Conservation (phyloP, 1,284 basidiomycete species). For the Takashimella koratensis region DNA sequence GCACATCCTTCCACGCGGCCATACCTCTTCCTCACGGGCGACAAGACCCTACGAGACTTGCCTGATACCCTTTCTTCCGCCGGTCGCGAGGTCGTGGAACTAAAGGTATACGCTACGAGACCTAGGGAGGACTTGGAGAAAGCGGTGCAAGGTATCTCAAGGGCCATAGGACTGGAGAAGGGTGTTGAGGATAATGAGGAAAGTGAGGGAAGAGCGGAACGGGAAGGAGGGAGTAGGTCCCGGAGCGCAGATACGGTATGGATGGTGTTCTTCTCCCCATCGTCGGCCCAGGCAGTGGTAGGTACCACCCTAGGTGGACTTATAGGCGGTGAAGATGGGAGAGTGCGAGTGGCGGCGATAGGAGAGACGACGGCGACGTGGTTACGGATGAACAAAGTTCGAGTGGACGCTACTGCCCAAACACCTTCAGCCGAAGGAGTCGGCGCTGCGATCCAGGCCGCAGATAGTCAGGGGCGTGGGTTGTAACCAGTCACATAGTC, state of each 20-base stretch:
- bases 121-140: not conserved
- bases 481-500: too few species aligned
- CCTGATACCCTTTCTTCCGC: conserved; percentile 16
- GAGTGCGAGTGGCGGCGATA: conserved; percentile 30
- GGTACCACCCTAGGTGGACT: too few species aligned
- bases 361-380: conserved; percentile 40
- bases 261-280: conserved; percentile 45
- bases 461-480: not conserved
- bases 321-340: not conserved
- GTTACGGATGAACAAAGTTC: conserved; percentile 15
- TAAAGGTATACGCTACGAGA: conserved; percentile 24
- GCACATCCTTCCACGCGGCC: conserved; percentile 3
- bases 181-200: not conserved
- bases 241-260: conserved; percentile 11
- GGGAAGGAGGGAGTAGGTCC: not conserved
- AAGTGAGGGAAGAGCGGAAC: not conserved
- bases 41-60: conserved; percentile 37
- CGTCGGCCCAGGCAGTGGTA: conserved; percentile 31
- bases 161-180: not conserved
- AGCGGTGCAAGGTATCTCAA: too few species aligned
- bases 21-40: conserved; percentile 37
- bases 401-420: conserved; percentile 36
- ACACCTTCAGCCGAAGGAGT: conserved; percentile 36
- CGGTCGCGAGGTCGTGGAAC: conserved; percentile 16
- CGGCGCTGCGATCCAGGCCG: conserved; percentile 15